Base-by-base conservation (phyloP, 306 rosid genomes). In the Geum urbanum region DNA sequence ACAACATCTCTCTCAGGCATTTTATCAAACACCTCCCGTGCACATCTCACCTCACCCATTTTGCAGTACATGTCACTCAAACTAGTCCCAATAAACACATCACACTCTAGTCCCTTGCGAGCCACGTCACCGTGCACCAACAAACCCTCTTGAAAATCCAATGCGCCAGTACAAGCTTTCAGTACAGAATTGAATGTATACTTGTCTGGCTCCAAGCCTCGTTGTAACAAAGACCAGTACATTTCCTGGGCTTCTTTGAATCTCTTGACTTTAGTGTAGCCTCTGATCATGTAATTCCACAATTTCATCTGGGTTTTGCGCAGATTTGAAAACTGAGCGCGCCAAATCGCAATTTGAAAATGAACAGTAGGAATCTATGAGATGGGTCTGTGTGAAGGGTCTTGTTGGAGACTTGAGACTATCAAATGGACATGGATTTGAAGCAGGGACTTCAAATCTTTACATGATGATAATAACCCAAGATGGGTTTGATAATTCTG, bases 51-150 rank as follows among this genome's bases (percentile, higher is more conserved):
- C 54, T 71, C 69, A 60, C 86, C 92, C 86, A 80, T 80, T 81
- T 89, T 85, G 19, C 82, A 82, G 49, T 87, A 84, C 88, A 90
- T 84, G 58, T 84, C 81, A 45, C 82, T 5, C 50, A 90, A 85
- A 73, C 89, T 80, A 43, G 92, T 87, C 79, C 88, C 96, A 41
- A 87, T 80, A 74, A 80, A 89, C 8, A 80, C 80, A 85, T 89
- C 87, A 59, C 50, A 78, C 7, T 76, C 86, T 24, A 88, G 63
- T 53, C 70, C 63, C 66, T 77, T 76, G 45, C 79, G 75, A 45
- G 57, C 80, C 56, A 79, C 74, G 63, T 86, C 84, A 20, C 72
- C 77, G 76, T 84, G 87, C 54, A 84, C 16, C 19, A 66, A 35
- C 22, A 78, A 55, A 37, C 91, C 95, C 74, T 80, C 86, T 50